phyloP scores from a whole-genome alignment of 495 filamentous ascomycete genomes.

The Daldinia grandis region DNA sequence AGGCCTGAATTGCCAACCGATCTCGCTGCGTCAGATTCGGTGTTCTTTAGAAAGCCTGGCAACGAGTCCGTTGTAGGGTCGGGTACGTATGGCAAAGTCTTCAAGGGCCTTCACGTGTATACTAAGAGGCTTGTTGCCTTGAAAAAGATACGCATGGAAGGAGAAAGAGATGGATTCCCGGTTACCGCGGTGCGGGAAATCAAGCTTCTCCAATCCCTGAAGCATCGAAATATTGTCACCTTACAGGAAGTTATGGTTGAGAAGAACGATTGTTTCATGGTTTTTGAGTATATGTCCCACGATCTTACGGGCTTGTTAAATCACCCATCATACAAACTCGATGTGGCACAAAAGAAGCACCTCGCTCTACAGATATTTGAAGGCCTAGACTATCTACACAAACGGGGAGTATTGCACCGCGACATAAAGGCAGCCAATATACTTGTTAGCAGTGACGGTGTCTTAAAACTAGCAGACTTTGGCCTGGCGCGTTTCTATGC shows the following conservation, averaged over 20 bases:
- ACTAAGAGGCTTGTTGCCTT: slow-evolving; percentile 89
- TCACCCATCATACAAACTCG: slow-evolving; percentile 90
- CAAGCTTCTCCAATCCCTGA: slow-evolving; percentile 93
- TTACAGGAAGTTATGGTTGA: slow-evolving; percentile 97
- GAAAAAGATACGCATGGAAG: slow-evolving; percentile 90
- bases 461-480: slow-evolving; percentile 95
- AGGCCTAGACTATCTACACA: slow-evolving; percentile 93
- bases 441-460: slow-evolving; percentile 84
- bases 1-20: slow-evolving; percentile 75
- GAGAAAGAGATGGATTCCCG: slow-evolving; percentile 95
- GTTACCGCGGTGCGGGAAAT: slow-evolving; percentile 97
- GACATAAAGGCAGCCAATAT: slow-evolving; percentile 98
- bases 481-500: slow-evolving; percentile 97
- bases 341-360: slow-evolving; percentile 89
- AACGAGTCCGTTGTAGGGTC: slow-evolving; percentile 95
- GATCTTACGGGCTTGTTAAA: slow-evolving; percentile 79
- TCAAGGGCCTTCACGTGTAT: slow-evolving; percentile 96
- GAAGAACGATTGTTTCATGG: slow-evolving; percentile 99
- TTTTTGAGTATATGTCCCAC: slow-evolving; percentile 98
- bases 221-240: slow-evolving; percentile 87
- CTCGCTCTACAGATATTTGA: slow-evolving; percentile 93
- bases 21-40: slow-evolving; percentile 78
- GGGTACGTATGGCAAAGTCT: slow-evolving; percentile 96
- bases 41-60: slow-evolving; percentile 90
- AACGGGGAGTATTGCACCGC: slow-evolving; percentile 90